Evolutionary conservation across 305 asterid species (phyloP).

Genomic region (Solanum hybrid): DNA sequence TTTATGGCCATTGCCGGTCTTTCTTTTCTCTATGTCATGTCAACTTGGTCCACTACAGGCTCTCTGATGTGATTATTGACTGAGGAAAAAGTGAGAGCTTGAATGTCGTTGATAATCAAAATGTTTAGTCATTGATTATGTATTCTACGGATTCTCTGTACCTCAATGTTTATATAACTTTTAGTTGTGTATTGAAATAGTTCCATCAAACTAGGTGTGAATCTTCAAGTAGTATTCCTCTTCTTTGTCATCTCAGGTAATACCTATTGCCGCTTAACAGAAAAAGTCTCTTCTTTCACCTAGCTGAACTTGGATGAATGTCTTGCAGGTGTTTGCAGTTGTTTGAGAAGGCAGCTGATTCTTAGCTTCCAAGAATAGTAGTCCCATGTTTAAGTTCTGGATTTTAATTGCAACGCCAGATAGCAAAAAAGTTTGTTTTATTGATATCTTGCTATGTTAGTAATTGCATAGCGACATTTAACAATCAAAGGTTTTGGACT

Average conservation of each 20-base stretch:
- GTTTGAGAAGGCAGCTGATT: not conserved
- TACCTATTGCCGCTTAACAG: not conserved
- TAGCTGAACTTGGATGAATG: not conserved
- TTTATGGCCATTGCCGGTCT: not conserved
- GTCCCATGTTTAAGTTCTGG: not conserved
- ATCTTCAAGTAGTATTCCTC: not conserved
- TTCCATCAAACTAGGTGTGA: not conserved
- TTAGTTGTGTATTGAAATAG: not conserved
- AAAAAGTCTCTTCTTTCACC: not conserved
- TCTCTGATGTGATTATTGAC: not conserved
- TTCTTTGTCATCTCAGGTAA: not conserved
- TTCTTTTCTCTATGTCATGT: not conserved
- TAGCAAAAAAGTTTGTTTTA: not conserved
- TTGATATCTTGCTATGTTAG: not conserved
- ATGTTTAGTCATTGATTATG: not conserved
- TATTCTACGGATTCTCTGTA: not conserved
- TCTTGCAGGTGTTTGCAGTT: not conserved
- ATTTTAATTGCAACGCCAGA: not conserved
- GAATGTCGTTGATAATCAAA: not conserved
- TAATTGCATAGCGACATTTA: not conserved
- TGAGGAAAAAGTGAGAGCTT: not conserved
- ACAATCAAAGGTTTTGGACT: constrained; percentile 8
- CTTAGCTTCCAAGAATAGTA: not conserved
- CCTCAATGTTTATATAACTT: not conserved
- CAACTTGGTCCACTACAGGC: not conserved